phyloP scores from a whole-genome alignment of 768 basidiomycete genomes.

The Tephrocybe rancida region DNA sequence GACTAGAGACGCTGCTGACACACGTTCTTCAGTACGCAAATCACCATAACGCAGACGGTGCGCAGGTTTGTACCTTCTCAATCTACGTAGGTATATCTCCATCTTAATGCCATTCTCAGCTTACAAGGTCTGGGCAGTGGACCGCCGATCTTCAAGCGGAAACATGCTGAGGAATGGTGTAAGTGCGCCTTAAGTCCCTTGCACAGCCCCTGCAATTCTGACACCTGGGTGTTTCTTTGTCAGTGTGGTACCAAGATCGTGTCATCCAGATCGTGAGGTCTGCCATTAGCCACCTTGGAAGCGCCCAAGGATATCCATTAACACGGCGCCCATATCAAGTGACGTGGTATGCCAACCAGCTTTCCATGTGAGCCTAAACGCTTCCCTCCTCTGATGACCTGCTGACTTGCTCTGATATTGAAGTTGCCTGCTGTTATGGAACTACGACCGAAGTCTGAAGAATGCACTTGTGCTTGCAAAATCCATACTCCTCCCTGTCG shows the following conservation, averaged over 20 bases:
- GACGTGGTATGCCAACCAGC: slow-evolving; percentile 71
- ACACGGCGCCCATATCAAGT: slow-evolving; percentile 71
- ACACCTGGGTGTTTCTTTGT: neutral
- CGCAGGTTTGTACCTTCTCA: slow-evolving; percentile 53
- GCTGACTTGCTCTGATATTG: neutral
- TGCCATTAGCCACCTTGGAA: slow-evolving; percentile 54
- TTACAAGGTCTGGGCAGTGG: slow-evolving; percentile 54
- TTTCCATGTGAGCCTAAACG: slow-evolving; percentile 51
- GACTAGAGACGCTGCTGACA: slow-evolving; percentile 6
- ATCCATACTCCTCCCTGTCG: slow-evolving; percentile 60
- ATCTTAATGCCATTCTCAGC: slow-evolving; percentile 22
- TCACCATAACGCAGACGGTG: slow-evolving; percentile 63
- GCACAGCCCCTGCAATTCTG: neutral
- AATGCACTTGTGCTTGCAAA: slow-evolving; percentile 70
- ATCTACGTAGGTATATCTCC: slow-evolving; percentile 17
- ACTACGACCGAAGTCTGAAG: slow-evolving; percentile 55
- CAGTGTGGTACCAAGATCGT: slow-evolving; percentile 71
- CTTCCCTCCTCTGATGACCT: neutral
- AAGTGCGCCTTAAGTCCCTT: slow-evolving; percentile 30
- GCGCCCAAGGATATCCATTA: slow-evolving; percentile 54
- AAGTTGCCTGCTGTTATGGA: slow-evolving; percentile 71
- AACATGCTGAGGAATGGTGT: slow-evolving; percentile 83
- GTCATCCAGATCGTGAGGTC: slow-evolving; percentile 63
- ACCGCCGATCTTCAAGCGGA: slow-evolving; percentile 62
- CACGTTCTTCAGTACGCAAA: slow-evolving; percentile 52